These are phyloP conservation scores for Pyronema domesticum DNA, from an alignment of 495 filamentous ascomycete genomes.

Conservation along the genomic window DNA sequence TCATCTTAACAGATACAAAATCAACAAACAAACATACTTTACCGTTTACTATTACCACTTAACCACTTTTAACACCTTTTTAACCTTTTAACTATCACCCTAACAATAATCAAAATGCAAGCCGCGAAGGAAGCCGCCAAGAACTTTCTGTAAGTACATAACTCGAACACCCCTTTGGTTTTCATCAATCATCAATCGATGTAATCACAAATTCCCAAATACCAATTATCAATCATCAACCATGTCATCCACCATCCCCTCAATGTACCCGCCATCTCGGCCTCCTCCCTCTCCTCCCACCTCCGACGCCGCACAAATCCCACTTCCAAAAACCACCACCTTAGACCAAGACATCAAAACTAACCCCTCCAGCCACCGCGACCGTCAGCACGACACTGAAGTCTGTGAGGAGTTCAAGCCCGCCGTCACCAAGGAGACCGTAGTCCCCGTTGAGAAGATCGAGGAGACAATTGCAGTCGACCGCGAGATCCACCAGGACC, in stretches of 20 bases:
- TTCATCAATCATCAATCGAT: background rate
- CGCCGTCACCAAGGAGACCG: conserved; percentile 38
- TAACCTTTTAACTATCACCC: background rate
- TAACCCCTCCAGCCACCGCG: conserved; percentile 9
- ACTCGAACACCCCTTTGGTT: background rate
- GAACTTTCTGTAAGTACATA: conserved; percentile 16
- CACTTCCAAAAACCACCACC: background rate
- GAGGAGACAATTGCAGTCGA: conserved; percentile 40
- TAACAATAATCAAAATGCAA: conserved; percentile 9
- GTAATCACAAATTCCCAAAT: too few species aligned
- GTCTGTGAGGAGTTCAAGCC: conserved; percentile 35
- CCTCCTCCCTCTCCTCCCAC: background rate
- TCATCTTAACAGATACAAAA: too few species aligned
- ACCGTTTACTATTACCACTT: background rate
- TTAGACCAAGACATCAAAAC: background rate
- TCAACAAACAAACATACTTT: too few species aligned
- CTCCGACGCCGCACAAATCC: background rate
- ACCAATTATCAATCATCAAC: too few species aligned
- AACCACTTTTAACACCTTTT: background rate
- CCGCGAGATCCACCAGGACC: conserved; percentile 43
- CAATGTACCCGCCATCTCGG: background rate
- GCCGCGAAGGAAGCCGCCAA: conserved; percentile 11
- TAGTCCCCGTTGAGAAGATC: conserved; percentile 34
- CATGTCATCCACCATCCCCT: background rate
- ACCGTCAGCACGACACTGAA: conserved; percentile 18